A percentile compares a stretch with the other conserved stretches of the same genome.
These are phyloP conservation scores for Cyathus striatus DNA, from an alignment of 768 basidiomycete species.

Conservation along the genomic window DNA sequence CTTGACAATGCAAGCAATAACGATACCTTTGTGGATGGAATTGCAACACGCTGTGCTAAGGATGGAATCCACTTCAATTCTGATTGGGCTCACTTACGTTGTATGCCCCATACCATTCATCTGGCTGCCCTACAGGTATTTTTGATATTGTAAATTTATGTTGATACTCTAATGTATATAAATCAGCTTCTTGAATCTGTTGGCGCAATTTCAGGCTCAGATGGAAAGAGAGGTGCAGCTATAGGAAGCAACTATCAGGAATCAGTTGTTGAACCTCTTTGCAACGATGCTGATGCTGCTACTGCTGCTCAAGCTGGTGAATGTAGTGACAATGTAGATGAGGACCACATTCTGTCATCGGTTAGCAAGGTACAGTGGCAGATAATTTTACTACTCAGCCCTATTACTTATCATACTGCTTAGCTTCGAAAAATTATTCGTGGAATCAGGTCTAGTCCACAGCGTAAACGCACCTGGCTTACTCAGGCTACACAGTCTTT, in stretches of 20 bases:
- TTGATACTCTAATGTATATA: too few species aligned
- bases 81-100: too few species aligned
- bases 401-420: too few species aligned
- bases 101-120: too few species aligned
- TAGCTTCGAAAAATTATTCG: slow-evolving; percentile 22
- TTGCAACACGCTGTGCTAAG: too few species aligned
- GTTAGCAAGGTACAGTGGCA: slow-evolving; percentile 2
- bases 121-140: too few species aligned
- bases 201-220: slow-evolving; percentile 14
- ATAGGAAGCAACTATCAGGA: slow-evolving; percentile 16
- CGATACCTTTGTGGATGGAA: too few species aligned
- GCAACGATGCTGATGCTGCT: slow-evolving; percentile 6
- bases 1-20: too few species aligned
- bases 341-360: background rate
- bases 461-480: slow-evolving; percentile 13
- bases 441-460: slow-evolving; percentile 16
- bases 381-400: too few species aligned
- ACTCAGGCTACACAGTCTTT: slow-evolving; percentile 5
- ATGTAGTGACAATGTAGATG: slow-evolving; percentile 1
- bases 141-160: too few species aligned
- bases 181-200: too few species aligned
- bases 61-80: too few species aligned
- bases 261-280: slow-evolving; percentile 6
- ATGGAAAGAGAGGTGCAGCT: slow-evolving; percentile 10
- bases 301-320: slow-evolving; percentile 7